Conservation (phyloP, 306 rosid species). For the Rosa lucieae region DNA sequence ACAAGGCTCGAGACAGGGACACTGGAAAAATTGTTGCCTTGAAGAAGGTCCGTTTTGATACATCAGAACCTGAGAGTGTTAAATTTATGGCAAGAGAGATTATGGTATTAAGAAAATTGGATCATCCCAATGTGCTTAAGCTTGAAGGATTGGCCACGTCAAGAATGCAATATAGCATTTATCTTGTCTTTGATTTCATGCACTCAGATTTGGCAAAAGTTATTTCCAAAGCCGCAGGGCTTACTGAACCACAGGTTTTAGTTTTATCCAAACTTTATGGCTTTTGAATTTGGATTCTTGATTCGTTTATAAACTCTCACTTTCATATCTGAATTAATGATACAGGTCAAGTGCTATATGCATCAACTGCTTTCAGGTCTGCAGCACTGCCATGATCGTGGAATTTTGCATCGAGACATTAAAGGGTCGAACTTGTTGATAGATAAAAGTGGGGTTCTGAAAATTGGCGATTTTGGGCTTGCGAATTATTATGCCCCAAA, state of each 20-base stretch:
- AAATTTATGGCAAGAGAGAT: conserved; percentile 96
- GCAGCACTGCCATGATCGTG: conserved; percentile 84
- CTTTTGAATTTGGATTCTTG: conserved; percentile 20
- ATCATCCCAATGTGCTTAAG: conserved; percentile 81
- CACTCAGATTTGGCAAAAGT: conserved; percentile 73
- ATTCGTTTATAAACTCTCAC: conserved; percentile 5
- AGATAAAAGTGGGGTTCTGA: conserved; percentile 73
- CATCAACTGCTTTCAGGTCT: conserved; percentile 90
- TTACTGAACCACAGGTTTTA: conserved; percentile 87
- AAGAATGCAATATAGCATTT: conserved; percentile 86
- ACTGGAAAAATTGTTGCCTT: conserved; percentile 77
- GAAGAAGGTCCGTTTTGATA: conserved; percentile 82
- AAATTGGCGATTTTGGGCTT: conserved; percentile 94
- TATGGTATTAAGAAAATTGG: conserved; percentile 62
- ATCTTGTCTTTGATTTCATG: conserved; percentile 93
- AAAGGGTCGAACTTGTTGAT: conserved; percentile 87
- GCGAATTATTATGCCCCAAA: conserved; percentile 59
- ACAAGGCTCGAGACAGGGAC: conserved; percentile 81
- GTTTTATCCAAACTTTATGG: conserved; percentile 1
- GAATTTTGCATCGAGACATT: conserved; percentile 86
- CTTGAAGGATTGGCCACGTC: conserved; percentile 93
- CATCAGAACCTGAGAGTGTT: conserved; percentile 79
- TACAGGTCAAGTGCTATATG: conserved; percentile 93
- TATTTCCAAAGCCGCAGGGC: conserved; percentile 50
- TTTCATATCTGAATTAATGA: conserved; percentile 31